phyloP scores from a whole-genome alignment of 495 filamentous ascomycete species.

The Aspergillus conjunctus region DNA sequence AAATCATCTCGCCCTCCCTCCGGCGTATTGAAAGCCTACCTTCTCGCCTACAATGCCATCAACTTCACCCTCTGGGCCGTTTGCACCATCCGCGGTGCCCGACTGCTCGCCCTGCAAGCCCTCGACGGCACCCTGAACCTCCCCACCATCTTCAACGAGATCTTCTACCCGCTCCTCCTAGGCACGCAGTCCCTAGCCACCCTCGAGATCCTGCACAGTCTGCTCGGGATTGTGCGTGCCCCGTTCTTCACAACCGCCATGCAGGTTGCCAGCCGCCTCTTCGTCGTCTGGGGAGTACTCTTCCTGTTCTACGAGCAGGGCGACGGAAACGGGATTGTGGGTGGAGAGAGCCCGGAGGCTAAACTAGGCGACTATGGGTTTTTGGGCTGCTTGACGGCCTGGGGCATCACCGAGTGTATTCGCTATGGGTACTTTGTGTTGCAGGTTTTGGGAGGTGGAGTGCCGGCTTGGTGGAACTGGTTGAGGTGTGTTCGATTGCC shows the following conservation, averaged over 20 bases:
- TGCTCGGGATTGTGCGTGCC: conserved; percentile 75
- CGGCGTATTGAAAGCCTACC: conserved; percentile 53
- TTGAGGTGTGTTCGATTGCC: conserved; percentile 57
- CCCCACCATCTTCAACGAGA: conserved; percentile 51
- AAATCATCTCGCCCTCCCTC: conserved; percentile 20
- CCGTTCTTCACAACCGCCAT: conserved; percentile 83
- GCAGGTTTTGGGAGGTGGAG: conserved; percentile 58
- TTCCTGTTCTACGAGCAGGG: conserved; percentile 59
- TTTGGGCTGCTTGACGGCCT: conserved; percentile 63
- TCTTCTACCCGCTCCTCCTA: conserved; percentile 68
- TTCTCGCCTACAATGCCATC: conserved; percentile 79
- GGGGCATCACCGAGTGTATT: conserved; percentile 83
- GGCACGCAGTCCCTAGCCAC: conserved; percentile 81
- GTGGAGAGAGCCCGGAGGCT: conserved; percentile 17
- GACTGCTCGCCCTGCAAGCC: conserved; percentile 40
- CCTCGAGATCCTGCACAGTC: conserved; percentile 80
- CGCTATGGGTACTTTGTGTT: conserved; percentile 87
- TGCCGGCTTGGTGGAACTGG: conserved; percentile 73
- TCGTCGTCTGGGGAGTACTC: conserved; percentile 82
- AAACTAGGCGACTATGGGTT: conserved; percentile 47
- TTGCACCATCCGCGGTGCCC: conserved; percentile 62
- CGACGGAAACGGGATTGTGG: conserved; percentile 33
- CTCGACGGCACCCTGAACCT: conserved; percentile 40
- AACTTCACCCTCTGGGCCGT: conserved; percentile 74
- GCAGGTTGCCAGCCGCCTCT: conserved; percentile 80